phyloP scores from a whole-genome alignment of 441 rosid species.

The Kokia cookei region DNA sequence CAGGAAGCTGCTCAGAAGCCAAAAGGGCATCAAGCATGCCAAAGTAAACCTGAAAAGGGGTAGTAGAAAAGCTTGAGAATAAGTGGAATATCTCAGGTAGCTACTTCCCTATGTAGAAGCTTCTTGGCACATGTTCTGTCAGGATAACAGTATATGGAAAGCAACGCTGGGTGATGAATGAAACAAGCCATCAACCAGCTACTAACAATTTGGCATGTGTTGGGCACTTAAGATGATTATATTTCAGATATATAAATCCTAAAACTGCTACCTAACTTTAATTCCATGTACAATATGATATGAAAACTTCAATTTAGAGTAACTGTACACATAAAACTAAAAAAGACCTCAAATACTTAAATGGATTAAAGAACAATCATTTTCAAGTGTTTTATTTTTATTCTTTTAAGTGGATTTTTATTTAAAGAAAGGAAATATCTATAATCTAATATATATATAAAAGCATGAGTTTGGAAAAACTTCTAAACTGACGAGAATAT shows the following conservation, averaged over 20 bases:
- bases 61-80: background rate
- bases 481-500: too few relatives aligned
- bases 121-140: background rate
- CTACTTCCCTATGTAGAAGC: background rate
- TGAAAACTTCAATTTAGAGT: background rate
- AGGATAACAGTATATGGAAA: background rate
- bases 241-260: background rate
- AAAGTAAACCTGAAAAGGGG: constrained; percentile 52
- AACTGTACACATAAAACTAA: background rate
- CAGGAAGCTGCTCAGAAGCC: constrained; percentile 71
- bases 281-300: background rate
- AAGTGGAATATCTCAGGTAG: background rate
- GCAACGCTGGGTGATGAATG: background rate
- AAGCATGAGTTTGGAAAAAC: too few relatives aligned
- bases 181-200: background rate
- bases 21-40: constrained; percentile 77
- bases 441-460: too few relatives aligned
- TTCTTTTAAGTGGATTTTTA: too few relatives aligned
- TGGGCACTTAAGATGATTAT: background rate
- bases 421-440: too few relatives aligned
- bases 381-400: too few relatives aligned
- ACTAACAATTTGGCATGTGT: background rate
- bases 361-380: too few relatives aligned
- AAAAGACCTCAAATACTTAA: too few relatives aligned
- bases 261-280: background rate